Base-by-base conservation (phyloP, 371 early-diverging fungal species). In the Mucor plumbeus region DNA sequence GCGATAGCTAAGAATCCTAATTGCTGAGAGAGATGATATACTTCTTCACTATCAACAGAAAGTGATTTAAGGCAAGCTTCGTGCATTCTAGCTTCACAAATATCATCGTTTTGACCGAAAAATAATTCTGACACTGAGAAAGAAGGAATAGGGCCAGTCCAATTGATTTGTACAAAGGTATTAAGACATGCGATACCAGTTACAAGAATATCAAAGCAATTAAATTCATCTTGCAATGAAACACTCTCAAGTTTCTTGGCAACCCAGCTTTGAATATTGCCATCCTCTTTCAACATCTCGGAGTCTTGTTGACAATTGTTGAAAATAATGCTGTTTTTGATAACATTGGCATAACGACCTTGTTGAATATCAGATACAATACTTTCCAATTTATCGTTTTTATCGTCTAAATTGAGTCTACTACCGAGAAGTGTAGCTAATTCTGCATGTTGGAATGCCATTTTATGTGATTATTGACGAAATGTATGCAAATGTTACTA, bases 31-130 rank as follows among this genome's bases (percentile, higher is more conserved):
- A 96, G 78, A 56, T 88, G 88, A 75, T 97, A 98, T 7, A 88
- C 90, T 58, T 91, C 90, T 74, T 97, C 98, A 61, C 93, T 90
- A 68, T 95, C 96, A 5, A 79, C 88, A 26, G 89, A 82, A 36
- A 97, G 84, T 0, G 72, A 59, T 5, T 76, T 64, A 43, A 85
- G 63, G 55, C 78, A 78, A 14, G 67, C 56, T n/a, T 41, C 17
- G 33, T 82, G 85, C n/a, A 77, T 68, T 14, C 65, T 58, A 9
- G 71, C 41, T 40, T 77, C 63, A n/a, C 69, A 72, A 6, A 68
- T 21, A 4, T 60, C 60, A 5, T 69, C 67, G 5, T 72, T 64
- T 13, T 65, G 60, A 7, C 55, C 62, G 17, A 41, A 55, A n/a
- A 77, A 61, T 14, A 81, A 44, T 31, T 77, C 66, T 38, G 74